Conservation (phyloP, 2,329 filamentous ascomycete species). For the Aspergillus transmontanensis region DNA sequence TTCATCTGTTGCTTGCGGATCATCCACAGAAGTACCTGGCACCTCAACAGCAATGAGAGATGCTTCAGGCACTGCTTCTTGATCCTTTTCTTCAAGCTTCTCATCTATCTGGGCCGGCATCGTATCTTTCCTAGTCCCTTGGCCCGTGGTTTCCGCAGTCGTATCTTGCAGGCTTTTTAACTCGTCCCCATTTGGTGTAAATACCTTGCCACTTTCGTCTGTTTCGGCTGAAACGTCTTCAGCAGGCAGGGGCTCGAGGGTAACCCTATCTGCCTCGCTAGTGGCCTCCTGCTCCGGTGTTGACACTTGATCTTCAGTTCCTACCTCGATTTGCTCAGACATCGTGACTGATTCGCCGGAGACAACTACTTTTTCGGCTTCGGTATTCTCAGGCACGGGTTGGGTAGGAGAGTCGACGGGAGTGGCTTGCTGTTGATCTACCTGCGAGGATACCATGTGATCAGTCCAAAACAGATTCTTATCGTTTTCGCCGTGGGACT, state of each 20-base stretch:
- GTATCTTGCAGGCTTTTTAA: not conserved
- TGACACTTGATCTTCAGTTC: conserved; percentile 6
- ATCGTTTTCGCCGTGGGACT: conserved; percentile 38
- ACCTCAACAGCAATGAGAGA: not conserved
- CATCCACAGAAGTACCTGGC: not conserved
- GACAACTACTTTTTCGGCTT: conserved; percentile 17
- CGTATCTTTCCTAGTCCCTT: not conserved
- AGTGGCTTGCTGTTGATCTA: conserved; percentile 42
- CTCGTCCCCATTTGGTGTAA: not conserved
- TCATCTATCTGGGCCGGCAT: not conserved
- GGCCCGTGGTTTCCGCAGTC: not conserved
- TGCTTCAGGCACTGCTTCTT: not conserved
- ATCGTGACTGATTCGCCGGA: conserved; percentile 20
- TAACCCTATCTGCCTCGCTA: conserved; percentile 1
- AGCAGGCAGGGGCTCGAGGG: not conserved
- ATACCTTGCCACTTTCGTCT: not conserved
- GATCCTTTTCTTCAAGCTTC: not conserved
- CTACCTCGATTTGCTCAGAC: conserved; percentile 8
- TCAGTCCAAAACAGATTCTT: conserved; percentile 48
- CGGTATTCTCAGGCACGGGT: conserved; percentile 31
- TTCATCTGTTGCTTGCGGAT: conserved; percentile 22
- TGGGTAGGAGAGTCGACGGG: conserved; percentile 36
- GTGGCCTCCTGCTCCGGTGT: conserved; percentile 8
- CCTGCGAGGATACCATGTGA: conserved; percentile 47
- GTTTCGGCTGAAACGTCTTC: not conserved